Conservation (phyloP, 495 filamentous ascomycete genomes). For the Terfezia claveryi region DNA sequence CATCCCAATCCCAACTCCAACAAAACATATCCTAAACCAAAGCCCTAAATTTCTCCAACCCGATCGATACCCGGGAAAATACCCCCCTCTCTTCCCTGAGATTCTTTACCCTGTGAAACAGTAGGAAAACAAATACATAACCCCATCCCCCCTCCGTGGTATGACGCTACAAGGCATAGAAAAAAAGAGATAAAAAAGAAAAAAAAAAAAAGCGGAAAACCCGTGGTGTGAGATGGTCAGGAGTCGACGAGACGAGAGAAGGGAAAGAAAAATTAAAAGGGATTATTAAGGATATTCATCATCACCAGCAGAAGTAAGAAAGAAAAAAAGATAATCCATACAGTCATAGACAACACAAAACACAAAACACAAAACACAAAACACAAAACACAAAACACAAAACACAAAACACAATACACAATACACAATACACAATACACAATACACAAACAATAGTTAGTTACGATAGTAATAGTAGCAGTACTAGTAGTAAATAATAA, state of each 20-base stretch:
- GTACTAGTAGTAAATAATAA: no score
- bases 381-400: not conserved
- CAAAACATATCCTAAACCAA: no score
- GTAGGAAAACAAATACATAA: no score
- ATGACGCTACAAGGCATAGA: no score
- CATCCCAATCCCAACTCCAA: no score
- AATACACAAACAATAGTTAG: not conserved
- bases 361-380: not conserved
- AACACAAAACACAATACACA: no score
- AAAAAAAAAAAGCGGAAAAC: not conserved
- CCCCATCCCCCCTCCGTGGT: no score
- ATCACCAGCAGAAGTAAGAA: not conserved
- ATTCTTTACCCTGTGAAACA: no score
- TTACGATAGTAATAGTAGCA: no score
- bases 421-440: no score
- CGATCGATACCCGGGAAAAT: not conserved
- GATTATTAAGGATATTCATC: not conserved
- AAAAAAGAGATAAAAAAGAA: not conserved
- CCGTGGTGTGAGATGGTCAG: not conserved
- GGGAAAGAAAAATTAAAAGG: not conserved
- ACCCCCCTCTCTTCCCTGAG: no score
- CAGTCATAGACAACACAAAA: not conserved
- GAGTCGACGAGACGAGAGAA: not conserved
- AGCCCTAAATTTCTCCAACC: not conserved
- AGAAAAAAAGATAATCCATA: not conserved